phyloP scores from a whole-genome alignment of 169 alveolate genomes.

The Eimeria brunetti region DNA sequence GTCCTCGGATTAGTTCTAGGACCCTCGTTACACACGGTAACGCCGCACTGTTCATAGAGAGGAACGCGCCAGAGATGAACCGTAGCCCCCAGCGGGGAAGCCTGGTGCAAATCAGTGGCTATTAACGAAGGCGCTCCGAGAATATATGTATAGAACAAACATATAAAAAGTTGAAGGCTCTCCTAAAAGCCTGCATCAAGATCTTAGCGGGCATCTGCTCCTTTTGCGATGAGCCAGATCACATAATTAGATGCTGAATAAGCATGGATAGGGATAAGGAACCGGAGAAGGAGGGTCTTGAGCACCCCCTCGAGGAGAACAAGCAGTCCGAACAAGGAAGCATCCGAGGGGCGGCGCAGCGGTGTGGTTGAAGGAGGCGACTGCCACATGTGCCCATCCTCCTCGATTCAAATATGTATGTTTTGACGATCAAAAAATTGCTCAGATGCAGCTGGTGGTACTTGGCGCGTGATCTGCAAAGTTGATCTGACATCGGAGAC shows the following conservation, averaged over 20 bases:
- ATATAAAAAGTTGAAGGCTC: too few species aligned
- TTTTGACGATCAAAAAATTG: not conserved
- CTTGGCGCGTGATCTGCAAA: not conserved
- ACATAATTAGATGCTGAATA: not conserved
- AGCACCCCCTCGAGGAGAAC: not conserved
- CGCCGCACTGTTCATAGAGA: too few species aligned
- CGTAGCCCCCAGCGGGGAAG: too few species aligned
- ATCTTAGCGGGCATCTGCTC: not conserved
- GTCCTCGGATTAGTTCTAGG: too few species aligned
- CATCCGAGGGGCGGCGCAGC: not conserved
- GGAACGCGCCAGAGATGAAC: too few species aligned
- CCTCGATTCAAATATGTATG: not conserved
- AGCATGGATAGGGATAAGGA: not conserved
- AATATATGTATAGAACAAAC: too few species aligned
- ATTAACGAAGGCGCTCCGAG: too few species aligned
- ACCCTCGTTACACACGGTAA: too few species aligned
- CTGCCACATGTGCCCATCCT: not conserved
- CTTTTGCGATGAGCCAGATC: not conserved
- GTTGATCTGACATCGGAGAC: not conserved
- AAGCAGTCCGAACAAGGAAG: not conserved
- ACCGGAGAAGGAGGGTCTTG: not conserved
- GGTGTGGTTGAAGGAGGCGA: not conserved
- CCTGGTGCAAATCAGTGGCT: too few species aligned
- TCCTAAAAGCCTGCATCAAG: too few species aligned
- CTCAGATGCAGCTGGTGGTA: not conserved